Base-by-base conservation (phyloP, 2,329 filamentous ascomycete genomes). In the Huntiella moniliformis region DNA sequence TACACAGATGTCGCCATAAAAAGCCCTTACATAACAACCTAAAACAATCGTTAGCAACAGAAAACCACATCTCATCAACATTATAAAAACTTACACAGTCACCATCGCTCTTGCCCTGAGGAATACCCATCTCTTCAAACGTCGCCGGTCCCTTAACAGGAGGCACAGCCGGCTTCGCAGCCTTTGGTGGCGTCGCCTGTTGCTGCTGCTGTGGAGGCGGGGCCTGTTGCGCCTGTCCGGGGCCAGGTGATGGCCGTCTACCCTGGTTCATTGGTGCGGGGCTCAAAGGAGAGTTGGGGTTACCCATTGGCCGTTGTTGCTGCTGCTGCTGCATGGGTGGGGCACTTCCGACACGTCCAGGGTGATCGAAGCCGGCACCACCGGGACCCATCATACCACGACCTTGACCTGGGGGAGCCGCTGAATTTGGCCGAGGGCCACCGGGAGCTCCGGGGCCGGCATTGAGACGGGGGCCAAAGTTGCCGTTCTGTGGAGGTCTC, bases 41-140 rank as follows among this genome's bases (percentile, higher is more conserved):
- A 38, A n/a, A 8, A 33, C 10, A 16, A 45, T 11, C n/a, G 40
- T 45, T 49, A 42, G 43, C 15, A 39, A 4, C 31, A 31, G 5
- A 34, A 10, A 18, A 6, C 4, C 12, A 38, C 15, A 42, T 15
- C 10, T 33, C 6, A 17, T 11, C 16, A 22, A 46, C 11, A 28
- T 8, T n/a, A 22, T 43, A 31, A 40, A 50, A 15, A 70, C 72
- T 71, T 75, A 95, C 87, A 67, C 88, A 98, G 63, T 96, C 87
- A 53, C 74, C 74, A n/a, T 94, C 83, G 51, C 79, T 73, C 61
- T 91, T 87, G 41, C 71, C 77, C 55, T 78, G 73, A 5, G 86
- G 84, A 54, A 98, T 88, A 35, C 91, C 91, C 91, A 98, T 98
- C 58, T 92, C 87, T 58, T 95, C 88, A 60, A 98, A 98, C 0